Evolutionary conservation across 345 rosid genomes (phyloP), one percentile per base, ranked within the genome.

Genomic region (Acer yangbiense): DNA sequence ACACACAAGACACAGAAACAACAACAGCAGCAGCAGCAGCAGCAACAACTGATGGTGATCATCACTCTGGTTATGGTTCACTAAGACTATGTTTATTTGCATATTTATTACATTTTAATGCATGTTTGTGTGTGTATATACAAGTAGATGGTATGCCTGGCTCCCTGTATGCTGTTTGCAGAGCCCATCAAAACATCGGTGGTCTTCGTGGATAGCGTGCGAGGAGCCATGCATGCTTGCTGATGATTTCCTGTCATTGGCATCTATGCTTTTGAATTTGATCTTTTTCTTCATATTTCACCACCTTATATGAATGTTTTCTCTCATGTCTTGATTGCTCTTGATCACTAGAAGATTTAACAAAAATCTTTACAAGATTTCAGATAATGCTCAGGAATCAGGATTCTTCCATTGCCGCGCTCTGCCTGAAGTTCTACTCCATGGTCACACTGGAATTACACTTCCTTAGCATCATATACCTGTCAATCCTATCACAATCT

Each of bases 81-180:
- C 9, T 7, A 9, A 43, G 17, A 50, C 55, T 27, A 50, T 13
- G 16, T n/a, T 76, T 23, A 76, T 67, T 29, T 61, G 32, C 62
- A 74, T 75, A 7, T 54, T 21, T 62, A 13, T 65, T 50, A 9
- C 43, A 21, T 43, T 58, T 39, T 2, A 7, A 41, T 27, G 61
- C 43, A 21, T 69, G 63, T 11, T 11, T 27, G 2, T 75, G 70
- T 60, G 35, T 32, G 6, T 35, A 35, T 35, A 35, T 35, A 4
- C 39, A 35, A 75, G 52, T 76, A 67, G 27, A 54, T 41, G 6
- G 78, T 62, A 76, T 88, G 91, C 89, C 91, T 86, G 89, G 88
- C 91, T 86, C 88, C 89, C 83, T 84, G 88, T 80, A 88, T 84
- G 91, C 91, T 87, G 82, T 81, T 81, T 84, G 89, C 81, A 21